phyloP scores from a whole-genome alignment of 208 protist genomes.

The Acanthamoeba castellanii region DNA sequence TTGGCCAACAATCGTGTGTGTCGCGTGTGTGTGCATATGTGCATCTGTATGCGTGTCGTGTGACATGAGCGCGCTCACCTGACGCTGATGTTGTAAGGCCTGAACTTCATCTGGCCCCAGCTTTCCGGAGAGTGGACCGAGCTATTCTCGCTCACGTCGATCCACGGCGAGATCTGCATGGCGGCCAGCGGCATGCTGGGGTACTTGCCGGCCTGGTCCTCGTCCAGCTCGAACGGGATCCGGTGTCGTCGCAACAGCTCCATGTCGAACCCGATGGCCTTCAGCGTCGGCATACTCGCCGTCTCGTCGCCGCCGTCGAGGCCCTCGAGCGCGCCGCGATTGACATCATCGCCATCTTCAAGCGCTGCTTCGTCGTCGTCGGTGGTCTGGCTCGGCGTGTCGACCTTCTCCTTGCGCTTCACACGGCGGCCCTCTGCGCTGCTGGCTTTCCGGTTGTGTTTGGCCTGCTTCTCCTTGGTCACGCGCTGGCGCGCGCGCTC shows the following conservation, averaged over 20 bases:
- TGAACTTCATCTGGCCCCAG: neutral
- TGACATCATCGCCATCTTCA: neutral
- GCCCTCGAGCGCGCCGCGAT: neutral
- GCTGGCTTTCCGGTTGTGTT: neutral
- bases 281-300: neutral
- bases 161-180: slow-evolving; percentile 14
- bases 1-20: neutral
- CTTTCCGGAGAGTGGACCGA: neutral
- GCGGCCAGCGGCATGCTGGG: slow-evolving; percentile 8
- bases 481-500: neutral
- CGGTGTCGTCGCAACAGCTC: neutral
- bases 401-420: neutral
- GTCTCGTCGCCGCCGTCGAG: neutral
- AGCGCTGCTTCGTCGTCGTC: neutral
- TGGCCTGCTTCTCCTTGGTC: neutral
- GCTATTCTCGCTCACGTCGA: slow-evolving; percentile 22
- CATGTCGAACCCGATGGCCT: slow-evolving; percentile 16
- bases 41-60: neutral
- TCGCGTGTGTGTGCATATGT: no score
- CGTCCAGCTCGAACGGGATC: slow-evolving; percentile 19
- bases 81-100: slow-evolving; percentile 16
- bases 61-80: neutral
- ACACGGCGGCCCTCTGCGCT: neutral
- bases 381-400: neutral
- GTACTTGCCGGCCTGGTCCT: neutral